These are phyloP conservation scores for Diplodia sapinea DNA, from an alignment of 2,329 filamentous ascomycete genomes.

Conservation along the genomic window DNA sequence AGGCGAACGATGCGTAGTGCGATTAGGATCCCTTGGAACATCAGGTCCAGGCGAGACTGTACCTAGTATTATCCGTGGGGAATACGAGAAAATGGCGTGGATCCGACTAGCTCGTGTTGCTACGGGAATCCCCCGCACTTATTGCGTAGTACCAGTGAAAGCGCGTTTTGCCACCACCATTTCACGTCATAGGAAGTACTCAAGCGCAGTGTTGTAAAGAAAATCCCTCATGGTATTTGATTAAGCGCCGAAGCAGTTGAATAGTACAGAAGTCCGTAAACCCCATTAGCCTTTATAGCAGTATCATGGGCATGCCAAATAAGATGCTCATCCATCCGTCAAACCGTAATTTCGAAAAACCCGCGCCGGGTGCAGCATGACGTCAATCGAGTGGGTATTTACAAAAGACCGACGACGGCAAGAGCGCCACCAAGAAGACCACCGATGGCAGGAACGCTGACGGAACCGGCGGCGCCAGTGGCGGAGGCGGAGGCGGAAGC, in stretches of 20 bases:
- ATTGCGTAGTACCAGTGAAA: not conserved
- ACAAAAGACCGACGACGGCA: slow-evolving; percentile 29
- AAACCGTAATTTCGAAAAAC: slow-evolving; percentile 17
- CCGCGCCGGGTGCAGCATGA: not conserved
- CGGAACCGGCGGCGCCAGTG: slow-evolving; percentile 3
- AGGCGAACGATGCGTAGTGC: not conserved
- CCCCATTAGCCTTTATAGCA: not conserved
- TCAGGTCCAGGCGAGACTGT: not conserved
- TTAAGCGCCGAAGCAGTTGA: slow-evolving; percentile 6
- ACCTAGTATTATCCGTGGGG: not conserved
- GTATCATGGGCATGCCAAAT: not conserved
- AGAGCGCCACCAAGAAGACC: slow-evolving; percentile 27
- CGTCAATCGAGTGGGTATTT: slow-evolving; percentile 24
- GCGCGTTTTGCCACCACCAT: not conserved
- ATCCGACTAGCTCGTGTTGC: not conserved
- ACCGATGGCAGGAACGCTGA: slow-evolving; percentile 23
- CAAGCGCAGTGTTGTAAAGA: not conserved
- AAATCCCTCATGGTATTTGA: slow-evolving; percentile 20
- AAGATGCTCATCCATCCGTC: slow-evolving; percentile 22
- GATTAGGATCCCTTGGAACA: not conserved
- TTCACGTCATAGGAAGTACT: not conserved
- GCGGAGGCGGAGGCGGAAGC: slow-evolving; percentile 15
- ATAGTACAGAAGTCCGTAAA: slow-evolving; percentile 13
- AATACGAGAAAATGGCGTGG: not conserved
- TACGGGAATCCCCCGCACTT: not conserved